Evolutionary conservation across 2,329 filamentous ascomycete species (phyloP).

Genomic region (Neonectria ditissima): DNA sequence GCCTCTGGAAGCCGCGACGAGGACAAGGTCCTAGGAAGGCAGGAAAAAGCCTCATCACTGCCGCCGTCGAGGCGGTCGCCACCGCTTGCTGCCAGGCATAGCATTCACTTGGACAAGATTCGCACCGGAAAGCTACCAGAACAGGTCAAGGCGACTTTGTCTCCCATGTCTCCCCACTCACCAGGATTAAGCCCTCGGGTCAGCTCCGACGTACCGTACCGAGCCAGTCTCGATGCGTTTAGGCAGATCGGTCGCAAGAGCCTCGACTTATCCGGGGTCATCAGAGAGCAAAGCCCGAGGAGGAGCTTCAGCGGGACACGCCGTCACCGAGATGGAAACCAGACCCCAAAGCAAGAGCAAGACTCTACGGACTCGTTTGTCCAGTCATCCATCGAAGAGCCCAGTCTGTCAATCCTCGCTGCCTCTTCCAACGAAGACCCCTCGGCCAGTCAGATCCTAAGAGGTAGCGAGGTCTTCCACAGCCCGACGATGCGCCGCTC

Average conservation of each 20-base stretch:
- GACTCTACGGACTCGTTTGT: constrained; percentile 76
- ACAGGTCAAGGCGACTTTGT: constrained; percentile 71
- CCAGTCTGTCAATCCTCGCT: constrained; percentile 76
- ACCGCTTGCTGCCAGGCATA: constrained; percentile 47
- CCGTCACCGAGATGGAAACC: constrained; percentile 40
- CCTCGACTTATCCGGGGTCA: constrained; percentile 61
- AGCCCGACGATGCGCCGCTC: constrained; percentile 76
- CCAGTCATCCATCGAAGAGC: constrained; percentile 78
- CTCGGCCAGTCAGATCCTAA: constrained; percentile 91
- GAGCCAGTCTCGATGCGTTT: constrained; percentile 66
- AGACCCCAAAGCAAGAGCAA: constrained; percentile 57
- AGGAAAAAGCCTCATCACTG: constrained; percentile 29
- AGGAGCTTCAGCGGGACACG: constrained; percentile 74
- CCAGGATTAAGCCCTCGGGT: constrained; percentile 63
- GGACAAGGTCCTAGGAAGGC: constrained; percentile 37
- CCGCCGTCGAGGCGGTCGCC: constrained; percentile 32
- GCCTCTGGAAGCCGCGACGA: constrained; percentile 55
- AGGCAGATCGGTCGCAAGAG: constrained; percentile 62
- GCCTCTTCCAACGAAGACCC: constrained; percentile 80
- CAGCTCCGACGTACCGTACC: constrained; percentile 63
- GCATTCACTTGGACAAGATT: constrained; percentile 46
- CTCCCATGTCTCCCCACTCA: constrained; percentile 61
- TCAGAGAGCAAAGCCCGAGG: constrained; percentile 57
- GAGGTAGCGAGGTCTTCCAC: constrained; percentile 88
- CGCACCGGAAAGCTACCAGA: constrained; percentile 62